Percentiles rank a stretch among this genome's conserved stretches.
Evolutionary conservation across 2,329 filamentous ascomycete genomes (phyloP).

Genomic region (Aspergillus sp.): DNA sequence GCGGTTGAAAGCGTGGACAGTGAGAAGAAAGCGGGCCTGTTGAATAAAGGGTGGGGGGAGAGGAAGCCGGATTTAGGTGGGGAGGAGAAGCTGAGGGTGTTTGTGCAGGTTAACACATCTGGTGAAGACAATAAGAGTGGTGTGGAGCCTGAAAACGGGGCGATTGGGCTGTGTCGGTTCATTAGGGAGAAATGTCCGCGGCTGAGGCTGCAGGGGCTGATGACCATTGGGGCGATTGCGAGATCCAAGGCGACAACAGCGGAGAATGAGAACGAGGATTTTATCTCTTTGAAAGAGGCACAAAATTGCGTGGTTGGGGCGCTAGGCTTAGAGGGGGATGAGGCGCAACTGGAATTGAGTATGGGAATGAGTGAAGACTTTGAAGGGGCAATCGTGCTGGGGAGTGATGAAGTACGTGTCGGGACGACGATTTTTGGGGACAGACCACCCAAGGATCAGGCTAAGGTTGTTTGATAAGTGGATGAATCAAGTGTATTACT

Average conservation of each 20-base stretch:
- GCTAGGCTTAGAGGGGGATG: constrained; percentile 50
- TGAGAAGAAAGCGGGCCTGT: constrained; percentile 78
- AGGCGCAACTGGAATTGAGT: constrained; percentile 74
- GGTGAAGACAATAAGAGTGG: constrained; percentile 85
- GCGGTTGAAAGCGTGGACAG: constrained; percentile 89
- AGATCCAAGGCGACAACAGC: constrained; percentile 70
- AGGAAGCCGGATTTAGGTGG: constrained; percentile 35
- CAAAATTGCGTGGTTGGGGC: constrained; percentile 68
- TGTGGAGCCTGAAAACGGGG: constrained; percentile 62
- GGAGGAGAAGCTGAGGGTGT: constrained; percentile 62
- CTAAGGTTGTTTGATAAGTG: constrained; percentile 56
- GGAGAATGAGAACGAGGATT: constrained; percentile 90
- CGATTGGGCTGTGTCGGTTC: constrained; percentile 64
- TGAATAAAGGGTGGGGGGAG: constrained; percentile 73
- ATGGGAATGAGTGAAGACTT: constrained; percentile 99
- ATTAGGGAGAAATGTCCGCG: constrained; percentile 70
- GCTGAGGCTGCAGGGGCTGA: constrained; percentile 75
- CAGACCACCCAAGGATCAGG: constrained; percentile 75
- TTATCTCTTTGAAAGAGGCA: constrained; percentile 66
- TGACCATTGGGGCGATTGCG: constrained; percentile 97
- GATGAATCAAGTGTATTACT: background rate
- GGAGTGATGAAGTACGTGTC: constrained; percentile 85
- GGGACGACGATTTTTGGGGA: constrained; percentile 93
- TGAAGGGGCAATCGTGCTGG: constrained; percentile 78
- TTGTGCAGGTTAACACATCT: constrained; percentile 94